These are phyloP conservation scores for Chlorella sp. DNA, from an alignment of 139 green algal species.

Conservation along the genomic window DNA sequence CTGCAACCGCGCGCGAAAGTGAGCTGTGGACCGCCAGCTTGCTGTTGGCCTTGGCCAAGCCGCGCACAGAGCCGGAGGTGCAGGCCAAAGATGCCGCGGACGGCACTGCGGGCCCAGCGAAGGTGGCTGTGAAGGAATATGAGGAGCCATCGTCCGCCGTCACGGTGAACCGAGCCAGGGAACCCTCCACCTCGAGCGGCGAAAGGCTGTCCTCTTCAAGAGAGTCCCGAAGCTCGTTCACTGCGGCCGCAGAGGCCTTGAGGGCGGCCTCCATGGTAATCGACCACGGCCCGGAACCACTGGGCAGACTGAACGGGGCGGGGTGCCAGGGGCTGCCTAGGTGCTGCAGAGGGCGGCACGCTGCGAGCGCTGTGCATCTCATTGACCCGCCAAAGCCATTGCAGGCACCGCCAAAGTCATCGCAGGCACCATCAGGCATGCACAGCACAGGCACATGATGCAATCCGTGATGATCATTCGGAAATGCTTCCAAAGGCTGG, in stretches of 20 bases:
- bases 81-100: neutral
- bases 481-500: too few species aligned
- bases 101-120: neutral
- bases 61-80: neutral
- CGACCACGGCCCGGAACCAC: neutral
- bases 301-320: neutral
- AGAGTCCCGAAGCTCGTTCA: conserved; percentile 12
- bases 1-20: neutral
- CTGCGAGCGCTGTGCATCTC: neutral
- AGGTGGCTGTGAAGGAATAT: neutral
- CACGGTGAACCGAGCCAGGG: neutral
- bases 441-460: too few species aligned
- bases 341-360: neutral
- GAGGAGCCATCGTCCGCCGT: neutral
- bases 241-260: neutral
- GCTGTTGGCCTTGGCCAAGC: conserved; percentile 19
- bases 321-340: neutral
- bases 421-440: too few species aligned
- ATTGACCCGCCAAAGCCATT: too few species aligned
- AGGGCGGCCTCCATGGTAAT: neutral
- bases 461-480: too few species aligned
- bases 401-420: too few species aligned
- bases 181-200: neutral
- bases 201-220: conserved; percentile 21
- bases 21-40: conserved; percentile 6